Evolutionary conservation across 352 stramenopile genomes (phyloP), one percentile per base, ranked within the genome.

Genomic region (Pythium rishiriense): DNA sequence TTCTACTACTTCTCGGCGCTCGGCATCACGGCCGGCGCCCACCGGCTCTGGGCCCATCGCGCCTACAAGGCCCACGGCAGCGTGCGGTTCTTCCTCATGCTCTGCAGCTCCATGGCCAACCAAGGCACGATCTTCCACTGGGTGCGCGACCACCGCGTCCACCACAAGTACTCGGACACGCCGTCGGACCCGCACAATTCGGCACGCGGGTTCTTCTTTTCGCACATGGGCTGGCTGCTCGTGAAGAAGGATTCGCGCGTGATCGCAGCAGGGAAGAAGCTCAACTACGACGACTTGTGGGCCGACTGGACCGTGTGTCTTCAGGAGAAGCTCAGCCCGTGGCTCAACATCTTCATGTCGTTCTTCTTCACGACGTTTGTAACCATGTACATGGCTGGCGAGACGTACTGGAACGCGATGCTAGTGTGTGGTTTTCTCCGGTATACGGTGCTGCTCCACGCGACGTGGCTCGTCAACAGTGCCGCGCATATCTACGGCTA

Each of bases 131-230:
- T 99, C 72, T 98, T 97, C 80, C 97, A 99, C 79, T 99, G 97
- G 97, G 83, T 85, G 10, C 93, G 97, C 35, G 97, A 99, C 79
- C 97, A 99, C 83, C 92, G 97, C 56, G 97, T 99, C 29, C 97
- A 99, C 79, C 97, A 99, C 91, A 99, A 99, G 79, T 98, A 98
- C 79, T 98, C 93, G 54, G 96, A 99, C 76, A 98, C 95, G 17
- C 77, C 90, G 21, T 87, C 87, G 4, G 91, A 97, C 63, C 93
- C 93, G 49, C 97, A 99, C 84, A 90, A 99, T 76, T 98, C 97
- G 10, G 96, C 79, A 25, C 85, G 96, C 19, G 97, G 97, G 45
- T 99, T 99, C 72, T 99, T 99, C 85, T 99, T 98, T 70, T 90
- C 97, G 14, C 97, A 99, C 83, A 98, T 99, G 85, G 97, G 97